Evolutionary conservation across 2,329 filamentous ascomycete genomes (phyloP).

Genomic region (Teratosphaeria epicoccoides): DNA sequence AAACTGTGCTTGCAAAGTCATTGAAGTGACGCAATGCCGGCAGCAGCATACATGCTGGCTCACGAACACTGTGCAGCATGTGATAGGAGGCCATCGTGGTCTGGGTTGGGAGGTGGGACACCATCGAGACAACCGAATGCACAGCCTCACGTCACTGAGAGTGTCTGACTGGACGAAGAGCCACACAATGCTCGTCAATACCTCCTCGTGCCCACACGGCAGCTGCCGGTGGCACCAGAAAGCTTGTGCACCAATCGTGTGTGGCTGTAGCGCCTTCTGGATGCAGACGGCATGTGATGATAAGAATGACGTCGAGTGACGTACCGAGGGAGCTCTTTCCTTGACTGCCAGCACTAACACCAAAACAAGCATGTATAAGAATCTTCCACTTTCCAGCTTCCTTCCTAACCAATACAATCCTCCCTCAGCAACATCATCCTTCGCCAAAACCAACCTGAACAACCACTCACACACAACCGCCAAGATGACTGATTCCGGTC

Average conservation of each 20-base stretch:
- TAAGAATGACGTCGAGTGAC: not conserved
- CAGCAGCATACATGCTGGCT: not conserved
- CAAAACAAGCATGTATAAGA: not conserved
- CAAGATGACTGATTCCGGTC: conserved; percentile 45
- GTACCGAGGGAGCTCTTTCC: not conserved
- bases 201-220: not conserved
- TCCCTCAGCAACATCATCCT: not conserved
- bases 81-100: not conserved
- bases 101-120: not conserved
- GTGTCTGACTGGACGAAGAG: too few species aligned
- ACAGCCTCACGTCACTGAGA: not conserved
- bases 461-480: conserved; percentile 10
- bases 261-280: not conserved
- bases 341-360: not conserved
- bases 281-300: not conserved
- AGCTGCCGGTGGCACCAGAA: not conserved
- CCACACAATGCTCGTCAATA: not conserved
- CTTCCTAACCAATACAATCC: conserved; percentile 2
- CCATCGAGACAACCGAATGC: not conserved
- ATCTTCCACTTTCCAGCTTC: not conserved
- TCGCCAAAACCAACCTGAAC: conserved; percentile 1
- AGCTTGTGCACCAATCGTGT: not conserved
- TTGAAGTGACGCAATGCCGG: not conserved
- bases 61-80: not conserved
- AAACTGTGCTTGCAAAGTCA: too few species aligned